Evolutionary conservation across 208 protist genomes (phyloP), one percentile per base, ranked within the genome.

Genomic region (Zelonia costaricensis): DNA sequence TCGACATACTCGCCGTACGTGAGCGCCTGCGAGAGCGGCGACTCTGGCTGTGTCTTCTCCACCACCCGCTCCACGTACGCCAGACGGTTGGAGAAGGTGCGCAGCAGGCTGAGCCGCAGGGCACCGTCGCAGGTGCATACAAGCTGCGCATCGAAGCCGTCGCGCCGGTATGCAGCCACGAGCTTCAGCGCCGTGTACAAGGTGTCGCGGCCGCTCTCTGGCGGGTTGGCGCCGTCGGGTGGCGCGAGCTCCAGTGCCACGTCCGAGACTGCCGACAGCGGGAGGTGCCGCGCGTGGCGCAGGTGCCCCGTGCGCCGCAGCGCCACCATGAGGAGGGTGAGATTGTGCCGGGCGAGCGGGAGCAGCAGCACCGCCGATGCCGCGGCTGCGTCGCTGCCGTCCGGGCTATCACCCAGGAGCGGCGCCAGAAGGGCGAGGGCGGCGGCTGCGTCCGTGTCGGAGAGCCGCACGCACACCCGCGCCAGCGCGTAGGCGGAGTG

Each of bases 221-320:
- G 33, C 3, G 78, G 63, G 42, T 65, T 48, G n/a, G 39, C 27
- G 1, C 65, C 64, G 10, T 72, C 66, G 8, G 66, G 27, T 16
- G 62, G 64, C 39, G 69, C 62, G 20, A 88, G 56, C 44, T 62
- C 57, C 30, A 88, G 76, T 3, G 76, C 16, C 27, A 79, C 60
- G 36, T 94, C 88, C 4, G 82, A 90, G 13, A 94, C 69, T 13
- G 82, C 72, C 0, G 80, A 80, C 40, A 94, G 62, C 28, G 88
- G 88, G 0, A 94, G 72, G 13, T 42, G 46, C 36, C 71, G 54
- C 9, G 52, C 55, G 31, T 67, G 70, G 3, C 61, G 57, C 25
- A 89, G 39, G 33, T 54, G 36, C 4, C 71, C 64, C 12, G 39
- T 65, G 64, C 85, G 69, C 12, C 62, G 69, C 22, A 88, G 57